phyloP scores from a whole-genome alignment of 148 eudicot species.

The Fagopyrum homotropicum region DNA sequence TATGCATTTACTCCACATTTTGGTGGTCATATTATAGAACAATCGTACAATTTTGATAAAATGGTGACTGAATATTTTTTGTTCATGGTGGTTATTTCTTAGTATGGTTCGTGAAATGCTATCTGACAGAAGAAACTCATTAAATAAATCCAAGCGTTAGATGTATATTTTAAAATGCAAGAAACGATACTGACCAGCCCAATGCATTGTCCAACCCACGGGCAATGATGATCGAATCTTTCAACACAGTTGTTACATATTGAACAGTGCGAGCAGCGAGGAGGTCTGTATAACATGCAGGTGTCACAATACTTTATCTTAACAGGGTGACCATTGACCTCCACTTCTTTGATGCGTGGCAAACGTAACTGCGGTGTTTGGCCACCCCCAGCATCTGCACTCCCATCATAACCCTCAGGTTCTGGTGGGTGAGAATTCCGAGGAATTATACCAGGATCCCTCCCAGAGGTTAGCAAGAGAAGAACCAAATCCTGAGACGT shows the following conservation, averaged over 20 bases:
- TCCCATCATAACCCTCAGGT: slow-evolving; percentile 78
- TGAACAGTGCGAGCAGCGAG: slow-evolving; percentile 99
- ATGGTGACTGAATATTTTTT: background rate
- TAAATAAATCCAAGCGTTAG: background rate
- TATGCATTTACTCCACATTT: background rate
- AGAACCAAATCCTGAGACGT: slow-evolving; percentile 69
- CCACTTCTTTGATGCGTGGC: slow-evolving; percentile 94
- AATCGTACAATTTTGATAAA: background rate
- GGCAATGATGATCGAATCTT: slow-evolving; percentile 98
- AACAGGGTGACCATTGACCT: slow-evolving; percentile 84
- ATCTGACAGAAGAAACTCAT: background rate
- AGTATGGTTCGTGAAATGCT: background rate
- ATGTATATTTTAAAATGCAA: background rate
- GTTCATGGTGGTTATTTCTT: too few relatives aligned
- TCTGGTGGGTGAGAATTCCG: slow-evolving; percentile 96
- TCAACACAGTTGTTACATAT: slow-evolving; percentile 98
- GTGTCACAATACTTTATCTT: slow-evolving; percentile 97
- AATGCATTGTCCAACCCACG: slow-evolving; percentile 99
- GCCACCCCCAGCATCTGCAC: slow-evolving; percentile 60
- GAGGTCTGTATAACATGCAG: slow-evolving; percentile 98
- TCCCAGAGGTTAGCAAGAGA: slow-evolving; percentile 78
- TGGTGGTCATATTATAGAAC: background rate
- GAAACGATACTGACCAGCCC: slow-evolving; percentile 63
- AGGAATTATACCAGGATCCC: slow-evolving; percentile 99
- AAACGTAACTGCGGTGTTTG: slow-evolving; percentile 92